These are phyloP conservation scores for Rhytidiadelphus loreus DNA, from an alignment of 225 moss, liverwort and hornwort genomes.

Conservation along the genomic window DNA sequence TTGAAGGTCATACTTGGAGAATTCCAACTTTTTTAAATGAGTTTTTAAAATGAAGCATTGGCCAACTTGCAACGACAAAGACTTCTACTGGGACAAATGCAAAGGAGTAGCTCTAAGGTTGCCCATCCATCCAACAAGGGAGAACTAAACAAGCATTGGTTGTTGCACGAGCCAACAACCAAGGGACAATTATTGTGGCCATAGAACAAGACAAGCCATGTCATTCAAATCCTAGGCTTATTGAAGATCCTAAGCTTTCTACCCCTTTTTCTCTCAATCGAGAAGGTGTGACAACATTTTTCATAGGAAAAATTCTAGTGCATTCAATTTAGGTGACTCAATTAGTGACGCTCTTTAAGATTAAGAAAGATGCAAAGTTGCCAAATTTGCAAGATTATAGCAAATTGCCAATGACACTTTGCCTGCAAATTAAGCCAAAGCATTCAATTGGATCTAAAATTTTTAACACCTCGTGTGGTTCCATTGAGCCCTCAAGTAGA, in stretches of 20 bases:
- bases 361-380: background rate
- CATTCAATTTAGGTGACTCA: background rate
- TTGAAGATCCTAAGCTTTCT: accelerated
- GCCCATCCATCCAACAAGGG: background rate
- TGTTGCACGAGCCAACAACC: accelerated
- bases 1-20: background rate
- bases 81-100: accelerated
- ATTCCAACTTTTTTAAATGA: background rate
- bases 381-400: background rate
- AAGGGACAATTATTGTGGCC: background rate
- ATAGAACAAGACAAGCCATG: background rate
- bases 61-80: accelerated
- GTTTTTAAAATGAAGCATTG: background rate
- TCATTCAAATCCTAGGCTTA: background rate
- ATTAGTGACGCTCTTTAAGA: accelerated
- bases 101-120: accelerated
- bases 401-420: no score
- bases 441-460: no score
- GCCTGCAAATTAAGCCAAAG: no score
- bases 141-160: background rate
- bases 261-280: no score
- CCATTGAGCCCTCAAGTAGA: no score
- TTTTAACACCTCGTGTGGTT: no score
- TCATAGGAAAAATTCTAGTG: background rate
- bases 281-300: accelerated